Conservation (phyloP, 805 yeast species). For the Osmozyma mogii region DNA sequence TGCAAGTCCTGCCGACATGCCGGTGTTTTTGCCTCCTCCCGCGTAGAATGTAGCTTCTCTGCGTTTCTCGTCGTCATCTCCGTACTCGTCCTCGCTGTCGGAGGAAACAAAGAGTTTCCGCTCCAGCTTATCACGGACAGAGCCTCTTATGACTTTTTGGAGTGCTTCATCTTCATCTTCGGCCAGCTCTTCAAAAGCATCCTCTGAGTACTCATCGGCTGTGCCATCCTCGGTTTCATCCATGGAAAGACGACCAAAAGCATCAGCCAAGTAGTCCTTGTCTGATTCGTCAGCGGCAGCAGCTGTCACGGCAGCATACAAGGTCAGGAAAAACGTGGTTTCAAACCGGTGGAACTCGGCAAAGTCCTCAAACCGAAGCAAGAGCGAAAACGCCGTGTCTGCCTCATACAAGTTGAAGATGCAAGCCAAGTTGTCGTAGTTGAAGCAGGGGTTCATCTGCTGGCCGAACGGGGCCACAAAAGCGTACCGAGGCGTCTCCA, state of each 20-base stretch:
- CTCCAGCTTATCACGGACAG: slow-evolving; percentile 3
- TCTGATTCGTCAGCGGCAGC: slow-evolving; percentile 31
- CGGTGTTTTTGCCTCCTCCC: slow-evolving; percentile 44
- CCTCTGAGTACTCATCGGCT: slow-evolving; percentile 16
- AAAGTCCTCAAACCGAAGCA: slow-evolving; percentile 44
- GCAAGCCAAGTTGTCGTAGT: slow-evolving; percentile 47
- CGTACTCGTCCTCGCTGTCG: slow-evolving; percentile 22
- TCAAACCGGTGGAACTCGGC: slow-evolving; percentile 45
- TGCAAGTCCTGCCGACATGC: slow-evolving; percentile 61
- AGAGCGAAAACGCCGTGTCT: slow-evolving; percentile 47
- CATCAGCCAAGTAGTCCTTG: slow-evolving; percentile 48
- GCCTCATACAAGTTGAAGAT: slow-evolving; percentile 48
- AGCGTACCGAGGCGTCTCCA: slow-evolving; percentile 4
- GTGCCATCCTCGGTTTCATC: slow-evolving; percentile 1
- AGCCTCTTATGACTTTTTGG: slow-evolving; percentile 6
- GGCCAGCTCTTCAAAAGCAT: slow-evolving; percentile 15
- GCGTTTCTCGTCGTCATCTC: slow-evolving; percentile 31
- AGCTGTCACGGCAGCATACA: slow-evolving; percentile 65
- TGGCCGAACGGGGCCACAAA: slow-evolving; percentile 20
- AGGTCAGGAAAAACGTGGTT: slow-evolving; percentile 37
- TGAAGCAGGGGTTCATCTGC: slow-evolving; percentile 59
- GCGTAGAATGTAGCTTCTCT: slow-evolving; percentile 12
- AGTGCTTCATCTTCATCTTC: slow-evolving; percentile 14
- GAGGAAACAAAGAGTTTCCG: slow-evolving; percentile 5
- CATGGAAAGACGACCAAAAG: slow-evolving; percentile 33